Percentiles rank a stretch among this genome's conserved stretches.
Conservation (phyloP, 2,329 filamentous ascomycete genomes). For the Hypoxylon rubiginosum region DNA sequence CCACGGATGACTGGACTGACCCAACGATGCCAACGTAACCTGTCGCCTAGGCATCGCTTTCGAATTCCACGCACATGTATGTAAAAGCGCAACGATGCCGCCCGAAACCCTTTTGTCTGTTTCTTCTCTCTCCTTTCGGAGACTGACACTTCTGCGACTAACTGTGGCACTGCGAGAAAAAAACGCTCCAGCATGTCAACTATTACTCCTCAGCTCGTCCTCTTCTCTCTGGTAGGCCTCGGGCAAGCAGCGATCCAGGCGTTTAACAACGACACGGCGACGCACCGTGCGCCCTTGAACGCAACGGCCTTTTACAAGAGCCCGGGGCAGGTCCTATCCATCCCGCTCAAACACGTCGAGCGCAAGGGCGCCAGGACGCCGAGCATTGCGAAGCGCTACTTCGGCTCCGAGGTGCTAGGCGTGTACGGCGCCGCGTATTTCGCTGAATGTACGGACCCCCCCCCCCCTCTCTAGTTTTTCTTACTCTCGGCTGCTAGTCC, state of each 20-base stretch:
- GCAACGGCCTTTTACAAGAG: conserved; percentile 36
- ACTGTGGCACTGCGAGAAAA: neutral
- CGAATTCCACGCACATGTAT: conserved; percentile 34
- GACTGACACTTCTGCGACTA: conserved; percentile 1
- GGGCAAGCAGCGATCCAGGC: conserved; percentile 23
- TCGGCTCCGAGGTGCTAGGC: conserved; percentile 47
- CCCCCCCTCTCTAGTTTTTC: too few relatives aligned
- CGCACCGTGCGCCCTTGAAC: conserved; percentile 10
- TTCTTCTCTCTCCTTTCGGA: neutral
- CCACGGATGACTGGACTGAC: conserved; percentile 1
- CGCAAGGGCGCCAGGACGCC: conserved; percentile 45
- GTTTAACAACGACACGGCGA: conserved; percentile 22
- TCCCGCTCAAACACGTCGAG: conserved; percentile 49
- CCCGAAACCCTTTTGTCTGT: neutral
- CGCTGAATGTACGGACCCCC: conserved; percentile 46
- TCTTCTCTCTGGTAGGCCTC: conserved; percentile 22
- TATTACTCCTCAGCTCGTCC: conserved; percentile 10
- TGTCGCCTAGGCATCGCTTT: conserved; percentile 33
- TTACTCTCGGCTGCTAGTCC: neutral
- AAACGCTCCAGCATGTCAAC: conserved; percentile 26
- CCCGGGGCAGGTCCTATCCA: conserved; percentile 41
- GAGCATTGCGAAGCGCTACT: conserved; percentile 47
- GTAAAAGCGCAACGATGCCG: conserved; percentile 29
- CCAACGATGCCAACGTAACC: neutral
- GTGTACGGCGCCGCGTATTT: conserved; percentile 52